Base-by-base conservation (phyloP, 1,284 basidiomycete genomes). In the Inonotus obliquus region DNA sequence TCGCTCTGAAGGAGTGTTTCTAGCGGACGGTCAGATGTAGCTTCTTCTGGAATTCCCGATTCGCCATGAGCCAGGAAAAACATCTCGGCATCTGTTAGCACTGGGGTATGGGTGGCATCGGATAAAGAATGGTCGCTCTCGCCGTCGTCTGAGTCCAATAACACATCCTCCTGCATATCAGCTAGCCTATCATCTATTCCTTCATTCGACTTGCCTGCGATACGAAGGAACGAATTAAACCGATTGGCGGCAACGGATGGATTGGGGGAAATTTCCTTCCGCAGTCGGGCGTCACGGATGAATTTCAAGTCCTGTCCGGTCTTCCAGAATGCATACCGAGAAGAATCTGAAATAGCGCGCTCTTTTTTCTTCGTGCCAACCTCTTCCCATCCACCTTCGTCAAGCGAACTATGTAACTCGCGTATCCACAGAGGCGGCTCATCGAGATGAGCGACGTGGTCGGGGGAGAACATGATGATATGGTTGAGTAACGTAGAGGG, bases 311-410 rank as follows among this genome's bases (percentile, higher is more conserved):
- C 82, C 0, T 67, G 59, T 17, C 72, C 73, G 2, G 69, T 66
- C 54, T 71, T 71, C 83, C 83, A 85, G 61, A 78, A 81, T 0
- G 74, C 75, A 65, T 84, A 84, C 0, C 74, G 29, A 0, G 77
- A 77, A 1, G 70, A 65, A 39, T 76, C 74, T 41, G 69, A 57
- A 17, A 63, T 39, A 14, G 66, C 62, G 68, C 68, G 62, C 47
- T 69, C n/a, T n/a, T 60, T 62, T 64, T 48, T 65, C 19, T 68
- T 41, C 39, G 29, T 29, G 44, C 38, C 19, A 39, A 38, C 48
- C 27, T 47, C 14, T 17, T 45, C 13, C 44, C 56, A 49, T 51
- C 35, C 14, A 17, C 13, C 27, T 5, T 51, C 35, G 39, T 35
- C 35, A 25, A 13, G 53, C 49, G 44, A 17, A 25, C 23, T 13